These are phyloP conservation scores for Aureobasidium namibiae DNA, from an alignment of 2,329 filamentous ascomycete species.

Conservation along the genomic window DNA sequence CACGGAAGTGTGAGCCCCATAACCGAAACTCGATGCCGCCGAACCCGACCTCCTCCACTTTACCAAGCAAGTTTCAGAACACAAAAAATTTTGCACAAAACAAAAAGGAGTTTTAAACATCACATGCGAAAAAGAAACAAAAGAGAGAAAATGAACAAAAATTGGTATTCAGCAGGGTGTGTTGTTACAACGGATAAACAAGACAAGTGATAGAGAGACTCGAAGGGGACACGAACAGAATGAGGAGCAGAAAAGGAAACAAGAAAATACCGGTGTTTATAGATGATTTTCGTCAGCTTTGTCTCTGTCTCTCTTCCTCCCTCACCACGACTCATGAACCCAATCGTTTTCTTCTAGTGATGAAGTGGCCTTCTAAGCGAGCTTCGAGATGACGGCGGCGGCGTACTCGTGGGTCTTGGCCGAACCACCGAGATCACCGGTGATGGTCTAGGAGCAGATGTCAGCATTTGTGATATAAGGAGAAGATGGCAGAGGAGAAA, in stretches of 20 bases:
- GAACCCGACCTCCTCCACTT: slow-evolving; percentile 3
- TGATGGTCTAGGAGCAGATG: slow-evolving; percentile 52
- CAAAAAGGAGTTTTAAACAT: too few relatives aligned
- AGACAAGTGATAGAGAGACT: background rate
- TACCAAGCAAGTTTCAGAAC: too few relatives aligned
- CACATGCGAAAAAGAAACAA: too few relatives aligned
- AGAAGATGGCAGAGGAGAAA: slow-evolving; percentile 6
- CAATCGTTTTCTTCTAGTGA: background rate
- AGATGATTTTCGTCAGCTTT: slow-evolving; percentile 7
- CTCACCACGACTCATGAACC: slow-evolving; percentile 5
- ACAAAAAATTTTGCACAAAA: background rate
- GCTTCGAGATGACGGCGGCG: slow-evolving; percentile 71
- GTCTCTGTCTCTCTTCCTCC: background rate
- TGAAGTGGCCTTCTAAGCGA: slow-evolving; percentile 26
- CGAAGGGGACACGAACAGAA: background rate
- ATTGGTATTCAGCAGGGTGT: background rate
- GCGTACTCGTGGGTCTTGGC: slow-evolving; percentile 94
- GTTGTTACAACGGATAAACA: slow-evolving; percentile 6
- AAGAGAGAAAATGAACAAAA: background rate
- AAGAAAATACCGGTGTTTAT: background rate
- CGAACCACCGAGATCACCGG: slow-evolving; percentile 92
- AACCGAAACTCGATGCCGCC: background rate
- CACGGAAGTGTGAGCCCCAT: too few relatives aligned
- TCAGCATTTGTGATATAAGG: background rate
- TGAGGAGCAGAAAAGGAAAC: background rate